Evolutionary conservation across 768 basidiomycete genomes (phyloP).

Genomic region (Phlebiopsis flavidoalba): DNA sequence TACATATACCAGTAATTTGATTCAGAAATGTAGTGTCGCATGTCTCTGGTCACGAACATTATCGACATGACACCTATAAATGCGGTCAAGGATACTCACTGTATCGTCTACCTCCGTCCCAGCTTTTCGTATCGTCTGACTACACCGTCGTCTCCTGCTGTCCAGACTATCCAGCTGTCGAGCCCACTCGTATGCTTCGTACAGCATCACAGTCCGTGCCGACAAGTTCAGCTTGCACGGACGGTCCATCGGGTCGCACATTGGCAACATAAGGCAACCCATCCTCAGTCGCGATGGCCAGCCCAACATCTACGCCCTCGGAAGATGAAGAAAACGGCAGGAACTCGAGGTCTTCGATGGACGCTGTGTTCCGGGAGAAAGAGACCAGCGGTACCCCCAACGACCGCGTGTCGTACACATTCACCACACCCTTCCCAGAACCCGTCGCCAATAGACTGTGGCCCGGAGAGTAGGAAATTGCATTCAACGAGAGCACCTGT

Average conservation of each 20-base stretch:
- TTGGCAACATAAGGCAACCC: conserved; percentile 55
- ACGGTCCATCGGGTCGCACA: conserved; percentile 36
- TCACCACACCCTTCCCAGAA: conserved; percentile 47
- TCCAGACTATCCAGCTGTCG: conserved; percentile 40
- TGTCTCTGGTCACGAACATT: too few species aligned
- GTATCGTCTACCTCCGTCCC: neutral
- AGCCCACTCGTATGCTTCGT: conserved; percentile 33
- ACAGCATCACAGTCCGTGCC: conserved; percentile 62
- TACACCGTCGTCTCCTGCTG: conserved; percentile 58
- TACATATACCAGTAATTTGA: neutral
- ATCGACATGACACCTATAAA: too few species aligned
- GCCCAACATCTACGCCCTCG: conserved; percentile 21
- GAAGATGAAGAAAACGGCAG: conserved; percentile 4
- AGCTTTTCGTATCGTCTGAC: conserved; percentile 40
- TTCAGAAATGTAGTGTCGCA: neutral
- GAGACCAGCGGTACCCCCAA: conserved; percentile 34
- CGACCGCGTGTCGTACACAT: conserved; percentile 50
- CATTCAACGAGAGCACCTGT: conserved; percentile 32
- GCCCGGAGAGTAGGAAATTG: conserved; percentile 39
- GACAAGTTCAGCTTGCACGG: conserved; percentile 41
- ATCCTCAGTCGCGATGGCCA: conserved; percentile 52
- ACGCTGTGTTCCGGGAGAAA: conserved; percentile 39
- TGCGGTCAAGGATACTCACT: neutral
- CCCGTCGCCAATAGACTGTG: conserved; percentile 53
- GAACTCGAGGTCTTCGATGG: conserved; percentile 41